Evolutionary conservation across 208 protist genomes (phyloP).

Genomic region (Acanthamoeba royreba): DNA sequence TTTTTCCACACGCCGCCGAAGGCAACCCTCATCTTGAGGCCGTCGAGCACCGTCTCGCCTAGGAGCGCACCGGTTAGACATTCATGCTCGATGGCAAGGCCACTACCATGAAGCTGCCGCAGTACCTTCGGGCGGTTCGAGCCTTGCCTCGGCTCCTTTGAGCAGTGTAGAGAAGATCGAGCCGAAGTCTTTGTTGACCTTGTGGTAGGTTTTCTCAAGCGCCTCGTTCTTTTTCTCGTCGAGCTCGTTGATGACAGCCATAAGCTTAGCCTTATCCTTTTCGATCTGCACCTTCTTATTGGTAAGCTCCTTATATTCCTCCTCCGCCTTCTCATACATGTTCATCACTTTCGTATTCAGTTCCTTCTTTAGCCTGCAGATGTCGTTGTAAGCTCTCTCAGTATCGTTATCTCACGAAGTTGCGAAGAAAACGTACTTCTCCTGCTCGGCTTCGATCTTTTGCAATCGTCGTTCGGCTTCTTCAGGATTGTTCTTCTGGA

Average conservation of each 20-base stretch:
- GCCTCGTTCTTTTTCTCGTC: slow-evolving; percentile 97
- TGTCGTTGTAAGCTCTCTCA: not conserved
- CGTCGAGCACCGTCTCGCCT: slow-evolving; percentile 79
- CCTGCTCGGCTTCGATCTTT: slow-evolving; percentile 59
- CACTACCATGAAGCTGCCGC: not conserved
- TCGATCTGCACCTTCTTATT: slow-evolving; percentile 91
- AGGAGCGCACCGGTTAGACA: not conserved
- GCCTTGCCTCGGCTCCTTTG: slow-evolving; percentile 88
- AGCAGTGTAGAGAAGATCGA: slow-evolving; percentile 97
- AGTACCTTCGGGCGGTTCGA: slow-evolving; percentile 86
- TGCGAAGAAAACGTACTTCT: not conserved
- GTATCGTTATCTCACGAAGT: not conserved
- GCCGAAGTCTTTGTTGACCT: slow-evolving; percentile 93
- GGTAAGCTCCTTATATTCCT: slow-evolving; percentile 95
- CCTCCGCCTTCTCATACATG: slow-evolving; percentile 84
- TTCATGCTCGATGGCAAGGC: no score
- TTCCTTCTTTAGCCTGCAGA: slow-evolving; percentile 61
- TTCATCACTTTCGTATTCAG: slow-evolving; percentile 91
- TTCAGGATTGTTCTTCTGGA: slow-evolving; percentile 50
- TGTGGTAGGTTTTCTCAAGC: slow-evolving; percentile 92
- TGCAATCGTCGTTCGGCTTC: slow-evolving; percentile 45
- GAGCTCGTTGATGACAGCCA: slow-evolving; percentile 93
- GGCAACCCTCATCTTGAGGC: slow-evolving; percentile 92
- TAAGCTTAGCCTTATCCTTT: slow-evolving; percentile 95
- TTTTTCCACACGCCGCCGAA: slow-evolving; percentile 97